Percentiles rank a stretch among this genome's conserved stretches.
Conservation (phyloP, 208 protist genomes). For the Borovskyia barvae region DNA sequence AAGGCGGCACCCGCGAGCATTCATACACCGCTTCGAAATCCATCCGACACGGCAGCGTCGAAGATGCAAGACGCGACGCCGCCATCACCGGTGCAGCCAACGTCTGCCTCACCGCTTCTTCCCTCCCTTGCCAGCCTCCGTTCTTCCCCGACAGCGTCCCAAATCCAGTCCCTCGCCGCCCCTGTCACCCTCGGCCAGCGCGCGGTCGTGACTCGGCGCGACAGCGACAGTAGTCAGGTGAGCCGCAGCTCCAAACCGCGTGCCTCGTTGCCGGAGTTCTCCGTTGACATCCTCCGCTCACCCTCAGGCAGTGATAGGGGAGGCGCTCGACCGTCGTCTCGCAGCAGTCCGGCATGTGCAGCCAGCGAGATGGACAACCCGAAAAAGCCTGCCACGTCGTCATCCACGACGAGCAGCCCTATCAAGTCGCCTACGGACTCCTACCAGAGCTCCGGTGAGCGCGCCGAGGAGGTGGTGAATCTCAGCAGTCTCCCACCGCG, state of each 20-base stretch:
- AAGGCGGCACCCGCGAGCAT: too few species aligned
- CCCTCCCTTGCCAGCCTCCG: not conserved
- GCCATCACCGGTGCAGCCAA: not conserved
- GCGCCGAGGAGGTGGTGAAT: too few species aligned
- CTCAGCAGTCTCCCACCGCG: not conserved
- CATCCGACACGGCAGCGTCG: too few species aligned
- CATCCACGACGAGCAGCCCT: not conserved
- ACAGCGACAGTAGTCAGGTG: not conserved
- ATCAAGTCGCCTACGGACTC: constrained; percentile 5
- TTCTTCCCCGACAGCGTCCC: not conserved
- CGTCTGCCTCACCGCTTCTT: not conserved
- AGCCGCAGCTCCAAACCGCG: constrained; percentile 1
- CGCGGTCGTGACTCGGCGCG: not conserved
- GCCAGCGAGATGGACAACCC: not conserved
- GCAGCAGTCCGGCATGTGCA: not conserved
- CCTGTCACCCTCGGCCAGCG: too few species aligned
- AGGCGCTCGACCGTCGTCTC: not conserved
- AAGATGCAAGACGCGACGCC: not conserved
- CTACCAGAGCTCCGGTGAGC: constrained; percentile 14
- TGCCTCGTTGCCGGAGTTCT: constrained; percentile 14
- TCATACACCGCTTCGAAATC: too few species aligned
- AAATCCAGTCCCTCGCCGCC: not conserved
- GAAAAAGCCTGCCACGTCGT: not conserved
- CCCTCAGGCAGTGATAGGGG: constrained; percentile 7
- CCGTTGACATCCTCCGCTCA: constrained; percentile 18